Base-by-base conservation (phyloP, 2,329 filamentous ascomycete species). In the Xylariaceae sp. region DNA sequence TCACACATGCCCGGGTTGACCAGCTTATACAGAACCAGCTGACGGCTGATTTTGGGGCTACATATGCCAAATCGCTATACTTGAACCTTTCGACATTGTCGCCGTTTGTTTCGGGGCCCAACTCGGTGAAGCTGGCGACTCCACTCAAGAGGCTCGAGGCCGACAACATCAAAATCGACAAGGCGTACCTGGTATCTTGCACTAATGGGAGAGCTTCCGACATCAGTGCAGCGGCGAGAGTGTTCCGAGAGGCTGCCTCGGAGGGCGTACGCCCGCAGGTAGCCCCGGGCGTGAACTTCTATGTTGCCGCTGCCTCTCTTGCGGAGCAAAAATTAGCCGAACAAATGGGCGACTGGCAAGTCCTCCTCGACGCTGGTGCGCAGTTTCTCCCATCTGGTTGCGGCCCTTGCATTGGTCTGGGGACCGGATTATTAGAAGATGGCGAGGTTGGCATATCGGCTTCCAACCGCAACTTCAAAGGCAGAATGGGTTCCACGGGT, bases 401-500 rank as follows among this genome's bases (percentile, higher is more conserved):
- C 44, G 87, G 78, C 0, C 81, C 83, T 0, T 95, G 90, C 52
- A 95, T 96, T 41, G 89, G 89, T 6, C 71, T 94, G 0, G 86
- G 59, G 0, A 75, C 70, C 0, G 89, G 89, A 23, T 67, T 94
- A 0, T 70, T 94, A 1, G 80, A 95, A 56, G 71, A 75, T 2
- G 86, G 84, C n/a, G 88, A 95, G 61, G 78, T 88, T 8, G 88
- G 88, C 15, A 89, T 95, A 46, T 80, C 72, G 40, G 85, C 87
- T 0, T 79, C 71, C 32, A 95, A 95, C 65, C 71, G 89, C 9
- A 94, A 94, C 58, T 95, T 89, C 68, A 88, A 89, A 59, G 89
- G 88, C 0, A 77, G 89, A 3, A 93, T 95, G 84, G 89, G 89
- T 3, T 80, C 74, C 11, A 77, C 73, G 3, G 76, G 21, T 23